Conservation (phyloP, 352 stramenopile species). For the Globisporangium ultimum region DNA sequence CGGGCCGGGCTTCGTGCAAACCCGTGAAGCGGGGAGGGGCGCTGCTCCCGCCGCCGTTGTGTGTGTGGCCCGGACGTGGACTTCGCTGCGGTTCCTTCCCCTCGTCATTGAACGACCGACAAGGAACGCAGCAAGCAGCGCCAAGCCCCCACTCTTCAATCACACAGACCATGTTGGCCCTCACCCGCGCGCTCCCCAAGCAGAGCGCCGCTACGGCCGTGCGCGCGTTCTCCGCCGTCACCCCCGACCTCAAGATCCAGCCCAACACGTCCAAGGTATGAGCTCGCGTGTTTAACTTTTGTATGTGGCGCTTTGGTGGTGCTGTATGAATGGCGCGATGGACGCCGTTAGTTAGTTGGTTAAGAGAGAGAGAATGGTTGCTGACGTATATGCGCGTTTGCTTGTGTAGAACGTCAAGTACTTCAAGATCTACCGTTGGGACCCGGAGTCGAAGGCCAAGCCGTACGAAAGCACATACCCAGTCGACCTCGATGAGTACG, state of each 20-base stretch:
- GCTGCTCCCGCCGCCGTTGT: background rate
- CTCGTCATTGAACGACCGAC: conserved; percentile 12
- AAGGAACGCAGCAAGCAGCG: conserved; percentile 6
- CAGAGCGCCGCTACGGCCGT: conserved; percentile 28
- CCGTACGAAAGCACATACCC: conserved; percentile 96
- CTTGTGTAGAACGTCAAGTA: conserved; percentile 93
- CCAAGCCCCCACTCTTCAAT: background rate
- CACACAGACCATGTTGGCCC: conserved; percentile 5
- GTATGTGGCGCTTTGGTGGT: background rate
- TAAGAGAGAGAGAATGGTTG: no score
- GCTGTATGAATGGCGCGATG: background rate
- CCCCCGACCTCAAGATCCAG: conserved; percentile 75
- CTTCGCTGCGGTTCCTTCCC: background rate
- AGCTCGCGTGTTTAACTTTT: background rate
- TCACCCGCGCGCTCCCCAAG: conserved; percentile 21
- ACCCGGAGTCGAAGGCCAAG: conserved; percentile 94
- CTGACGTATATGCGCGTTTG: conserved; percentile 2
- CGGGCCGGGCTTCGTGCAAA: background rate
- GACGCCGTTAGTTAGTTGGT: no score
- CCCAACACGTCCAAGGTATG: conserved; percentile 71
- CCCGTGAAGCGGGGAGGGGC: background rate
- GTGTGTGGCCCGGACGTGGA: conserved; percentile 4
- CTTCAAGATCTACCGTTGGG: conserved; percentile 99
- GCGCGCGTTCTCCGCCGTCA: conserved; percentile 54
- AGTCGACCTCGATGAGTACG: conserved; percentile 96